A percentile compares a stretch with the other conserved stretches of the same genome.
Conservation (phyloP, 2,329 filamentous ascomycete species). For the Keithomyces neogunnii region DNA sequence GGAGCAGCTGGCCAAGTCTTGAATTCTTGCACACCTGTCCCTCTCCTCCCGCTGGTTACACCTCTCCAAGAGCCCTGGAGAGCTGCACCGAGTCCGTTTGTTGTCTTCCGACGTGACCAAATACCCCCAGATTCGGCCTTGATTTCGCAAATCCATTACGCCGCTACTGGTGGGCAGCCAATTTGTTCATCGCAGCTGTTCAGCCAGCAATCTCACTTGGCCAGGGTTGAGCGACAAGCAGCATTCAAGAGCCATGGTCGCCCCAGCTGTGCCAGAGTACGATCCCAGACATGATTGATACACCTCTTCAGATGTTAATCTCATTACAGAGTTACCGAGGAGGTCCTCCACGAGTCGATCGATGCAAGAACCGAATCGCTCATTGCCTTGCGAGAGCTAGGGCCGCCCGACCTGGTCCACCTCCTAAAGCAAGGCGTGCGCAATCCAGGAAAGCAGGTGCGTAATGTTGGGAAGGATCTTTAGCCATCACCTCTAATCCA, state of each 20-base stretch:
- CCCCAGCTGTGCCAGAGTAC: conserved; percentile 69
- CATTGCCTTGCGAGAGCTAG: conserved; percentile 78
- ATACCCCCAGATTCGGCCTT: not conserved
- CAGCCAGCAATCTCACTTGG: not conserved
- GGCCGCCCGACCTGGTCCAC: conserved; percentile 92
- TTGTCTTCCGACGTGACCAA: not conserved
- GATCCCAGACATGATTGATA: conserved; percentile 16
- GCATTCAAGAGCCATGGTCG: conserved; percentile 48
- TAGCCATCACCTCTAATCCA: conserved; percentile 9
- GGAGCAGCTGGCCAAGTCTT: not conserved
- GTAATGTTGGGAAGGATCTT: conserved; percentile 5
- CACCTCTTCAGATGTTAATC: conserved; percentile 13
- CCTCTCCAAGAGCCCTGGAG: not conserved
- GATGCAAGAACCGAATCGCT: conserved; percentile 89
- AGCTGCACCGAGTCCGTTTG: not conserved
- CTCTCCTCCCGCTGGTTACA: not conserved
- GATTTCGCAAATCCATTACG: not conserved
- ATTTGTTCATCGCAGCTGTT: no score
- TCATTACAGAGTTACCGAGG: conserved; percentile 72
- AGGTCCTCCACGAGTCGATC: conserved; percentile 83
- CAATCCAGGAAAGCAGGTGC: conserved; percentile 48
- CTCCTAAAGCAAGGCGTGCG: conserved; percentile 67
- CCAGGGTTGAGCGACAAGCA: not conserved
- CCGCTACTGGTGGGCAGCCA: no score
- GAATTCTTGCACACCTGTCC: not conserved